These are phyloP conservation scores for Mycena polygramma DNA, from an alignment of 768 basidiomycete species.

Conservation along the genomic window DNA sequence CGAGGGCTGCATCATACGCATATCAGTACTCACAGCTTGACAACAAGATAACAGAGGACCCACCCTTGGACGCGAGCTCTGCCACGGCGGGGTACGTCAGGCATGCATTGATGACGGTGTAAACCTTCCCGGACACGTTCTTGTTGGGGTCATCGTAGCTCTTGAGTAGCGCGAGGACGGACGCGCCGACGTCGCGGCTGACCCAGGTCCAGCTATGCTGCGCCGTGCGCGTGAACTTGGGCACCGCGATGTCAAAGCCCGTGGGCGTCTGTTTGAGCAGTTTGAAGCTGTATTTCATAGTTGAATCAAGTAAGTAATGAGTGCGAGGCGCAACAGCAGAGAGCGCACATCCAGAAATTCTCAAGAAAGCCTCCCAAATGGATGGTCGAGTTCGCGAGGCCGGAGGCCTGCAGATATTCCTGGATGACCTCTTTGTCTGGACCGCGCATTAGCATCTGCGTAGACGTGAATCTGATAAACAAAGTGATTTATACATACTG, in stretches of 20 bases:
- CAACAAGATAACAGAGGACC: too few relatives aligned
- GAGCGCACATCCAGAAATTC: conserved; percentile 12
- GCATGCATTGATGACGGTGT: conserved; percentile 7
- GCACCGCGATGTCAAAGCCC: conserved; percentile 11
- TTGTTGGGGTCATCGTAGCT: conserved; percentile 14
- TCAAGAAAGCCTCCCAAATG: conserved; percentile 10
- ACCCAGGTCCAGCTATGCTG: conserved; percentile 15
- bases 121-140: conserved; percentile 6
- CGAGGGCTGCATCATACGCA: too few relatives aligned
- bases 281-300: too few relatives aligned
- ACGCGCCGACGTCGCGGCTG: conserved; percentile 7
- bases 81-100: too few relatives aligned
- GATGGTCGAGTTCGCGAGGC: conserved; percentile 6
- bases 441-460: too few relatives aligned
- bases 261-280: conserved; percentile 3
- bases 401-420: conserved; percentile 2
- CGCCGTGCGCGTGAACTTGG: conserved; percentile 2
- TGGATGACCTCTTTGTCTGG: conserved; percentile 13
- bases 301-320: too few relatives aligned
- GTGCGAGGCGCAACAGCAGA: too few relatives aligned
- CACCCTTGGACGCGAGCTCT: too few relatives aligned
- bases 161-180: conserved; percentile 13
- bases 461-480: too few relatives aligned
- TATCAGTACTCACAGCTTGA: too few relatives aligned
- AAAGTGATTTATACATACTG: not conserved